Base-by-base conservation (phyloP, 2,329 filamentous ascomycete genomes). In the Ceratocystis papillata region DNA sequence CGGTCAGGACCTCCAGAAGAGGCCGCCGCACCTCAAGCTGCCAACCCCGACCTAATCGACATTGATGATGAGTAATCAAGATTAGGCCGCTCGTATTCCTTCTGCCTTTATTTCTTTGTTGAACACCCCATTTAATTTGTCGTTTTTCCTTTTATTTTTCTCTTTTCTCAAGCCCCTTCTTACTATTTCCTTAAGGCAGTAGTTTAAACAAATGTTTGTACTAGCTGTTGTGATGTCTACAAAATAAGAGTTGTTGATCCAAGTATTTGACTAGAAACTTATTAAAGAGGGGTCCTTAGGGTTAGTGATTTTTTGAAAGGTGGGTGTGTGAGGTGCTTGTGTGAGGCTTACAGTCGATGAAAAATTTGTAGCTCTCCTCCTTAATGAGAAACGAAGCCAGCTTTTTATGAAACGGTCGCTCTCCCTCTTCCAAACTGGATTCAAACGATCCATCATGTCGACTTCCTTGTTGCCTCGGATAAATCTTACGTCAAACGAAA, bases 1-100 rank as follows among this genome's bases (percentile, higher is more conserved):
- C 94, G 85, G 73, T 88, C 85, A 46, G 89, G 86, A 0, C 83
- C 87, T 1, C 82, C 87, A 71, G 85, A 82, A 12, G 84, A 84
- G 25, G 82, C 67, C n/a, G 73, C 74, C 22, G 75, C 79, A 67
- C 73, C 75, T 50, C 77, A 80, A 22, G 76, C 83, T 12, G 79
- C 82, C 5, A 96, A 96, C 73, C 90, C 91, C 1, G 91, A 96
- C 73, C 90, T 89, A 28, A 94, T 96, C 73, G 84, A 90, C 72
- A 81, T 91, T 70, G 86, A 89, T 73, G 85, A 88, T 70, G 79
- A 76, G 62, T 65, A 67, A 61, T 59, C 53, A 15, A 3, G 15
- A 6, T 25, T 30, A 48, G n/a, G 17, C 7, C 15, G 5, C 12
- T 15, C 6, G 50, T n/a, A 44, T 63, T 64, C 68, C 65, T 66